Evolutionary conservation across 2,329 filamentous ascomycete genomes (phyloP), one percentile per base, ranked within the genome.

Genomic region (Clarireedia paspali): DNA sequence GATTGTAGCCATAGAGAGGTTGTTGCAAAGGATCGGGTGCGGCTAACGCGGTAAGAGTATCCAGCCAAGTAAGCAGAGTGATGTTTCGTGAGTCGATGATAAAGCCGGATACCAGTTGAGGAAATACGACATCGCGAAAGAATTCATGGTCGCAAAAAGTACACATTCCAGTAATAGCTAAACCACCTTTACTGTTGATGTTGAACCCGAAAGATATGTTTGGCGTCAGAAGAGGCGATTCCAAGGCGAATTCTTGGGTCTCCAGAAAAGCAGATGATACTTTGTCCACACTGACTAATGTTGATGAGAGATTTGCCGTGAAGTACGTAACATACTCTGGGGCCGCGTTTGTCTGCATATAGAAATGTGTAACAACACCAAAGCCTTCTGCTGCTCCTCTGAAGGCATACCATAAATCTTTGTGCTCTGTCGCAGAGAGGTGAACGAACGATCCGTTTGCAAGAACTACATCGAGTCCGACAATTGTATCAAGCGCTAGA

Each of bases 381-480:
- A 73, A 71, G 52, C 63, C 65, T 17, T 70, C 67, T 2, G 65
- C 67, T 0, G 68, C 69, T 6, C 68, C 70, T 46, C 68, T 58
- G 38, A 72, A 63, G 1, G 66, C 68, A 24, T 60, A 71, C 26
- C 68, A 65, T 0, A 71, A 51, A 9, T 69, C 64, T 0, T 65
- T 57, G 12, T 67, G 51, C 6, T 50, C 36, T 2, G 61, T 64
- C 27, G 60, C 44, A 6, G 59, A 62, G 26, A 64, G 60, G 24
- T 64, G 53, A 10, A 70, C 39, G 2, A 67, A 45, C 3, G 62
- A 59, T 6, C 67, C 67, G n/a, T 64, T 64, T 3, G 66, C 66
- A 15, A 76, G 68, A 0, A 81, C 73, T 1, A 79, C 75, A 26
- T 76, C 72, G 2, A 77, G 67, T 14, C 51, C 53, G 12, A 60